Evolutionary conservation across 805 yeast species (phyloP).

Genomic region (Myxozyma kluyveri): DNA sequence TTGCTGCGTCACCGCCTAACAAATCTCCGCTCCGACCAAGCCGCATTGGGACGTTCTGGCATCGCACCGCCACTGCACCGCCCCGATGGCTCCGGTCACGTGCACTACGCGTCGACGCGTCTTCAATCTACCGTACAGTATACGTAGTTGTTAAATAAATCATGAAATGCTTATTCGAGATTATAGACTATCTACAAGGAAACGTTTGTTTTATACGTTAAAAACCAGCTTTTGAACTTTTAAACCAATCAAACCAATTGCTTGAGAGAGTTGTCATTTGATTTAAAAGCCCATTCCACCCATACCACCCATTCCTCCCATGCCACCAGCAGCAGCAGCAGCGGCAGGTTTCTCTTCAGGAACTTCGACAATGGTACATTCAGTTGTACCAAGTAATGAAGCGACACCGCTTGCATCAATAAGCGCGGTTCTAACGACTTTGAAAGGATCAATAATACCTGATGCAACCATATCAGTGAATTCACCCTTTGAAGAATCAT

Average conservation of each 20-base stretch:
- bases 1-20: no score
- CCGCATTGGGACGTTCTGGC: no score
- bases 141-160: no score
- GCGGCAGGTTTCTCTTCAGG: constrained; percentile 63
- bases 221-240: no score
- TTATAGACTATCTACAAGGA: neutral
- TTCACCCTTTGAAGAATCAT: constrained; percentile 88
- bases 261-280: no score
- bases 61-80: no score
- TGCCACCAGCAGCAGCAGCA: constrained; percentile 57
- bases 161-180: no score
- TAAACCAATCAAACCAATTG: no score
- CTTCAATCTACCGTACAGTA: no score
- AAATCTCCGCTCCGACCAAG: no score
- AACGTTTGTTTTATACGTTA: neutral
- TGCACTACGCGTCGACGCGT: no score
- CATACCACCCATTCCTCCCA: constrained; percentile 59
- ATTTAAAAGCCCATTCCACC: constrained; percentile 33
- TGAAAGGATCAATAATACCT: constrained; percentile 98
- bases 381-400: constrained; percentile 93
- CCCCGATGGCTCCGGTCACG: no score
- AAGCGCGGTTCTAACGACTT: constrained; percentile 93
- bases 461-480: constrained; percentile 93
- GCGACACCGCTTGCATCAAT: constrained; percentile 98
- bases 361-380: constrained; percentile 95